Base-by-base conservation (phyloP, 305 asterid species). In the Solanum hybrid region DNA sequence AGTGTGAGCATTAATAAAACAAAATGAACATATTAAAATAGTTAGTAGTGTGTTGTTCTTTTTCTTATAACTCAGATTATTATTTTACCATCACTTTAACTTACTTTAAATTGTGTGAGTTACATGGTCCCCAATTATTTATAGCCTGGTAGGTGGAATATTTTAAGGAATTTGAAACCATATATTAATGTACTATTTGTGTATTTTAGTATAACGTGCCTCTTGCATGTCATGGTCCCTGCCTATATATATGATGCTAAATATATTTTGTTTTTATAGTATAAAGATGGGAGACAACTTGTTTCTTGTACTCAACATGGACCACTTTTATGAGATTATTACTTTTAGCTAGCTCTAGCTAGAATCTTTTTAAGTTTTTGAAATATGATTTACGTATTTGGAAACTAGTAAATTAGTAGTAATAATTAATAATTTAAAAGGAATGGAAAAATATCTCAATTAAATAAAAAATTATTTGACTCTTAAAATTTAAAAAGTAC, bases 51-150 rank as follows among this genome's bases (percentile, higher is more conserved):
- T 36, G 36, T 60, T 78, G 32, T 71, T n/a, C 7, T 66, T 9
- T 27, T 5, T 37, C 24, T 81, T 38, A 71, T 60, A 7, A 22
- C 9, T 36, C 38, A 35, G 17, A 78, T 78, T 37, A 3, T 27
- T 29, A 76, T 79, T 77, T 36, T 72, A 76, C 88, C 72, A n/a
- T 26, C 10, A 84, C 56, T 84, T 71, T 75, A 36, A 73, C 42
- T 88, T 81, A 31, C 75, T 88, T 81, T 88, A 85, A 88, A 71
- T 89, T 86, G 88, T 86, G 86, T 87, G 88, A 82, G 75, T 11
- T 79, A n/a, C 85, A 90, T 93, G 94, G 95, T 90, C 94, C 96
- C 95, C 91, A 37, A 12, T 88, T 81, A 12, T 88, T 81, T 89
- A 89, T 89, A 87, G 90, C 86, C 56, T 90, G 88, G 85, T 46